Evolutionary conservation across 352 stramenopile genomes (phyloP), one percentile per base, ranked within the genome.

Genomic region (Phytophthora melonis): DNA sequence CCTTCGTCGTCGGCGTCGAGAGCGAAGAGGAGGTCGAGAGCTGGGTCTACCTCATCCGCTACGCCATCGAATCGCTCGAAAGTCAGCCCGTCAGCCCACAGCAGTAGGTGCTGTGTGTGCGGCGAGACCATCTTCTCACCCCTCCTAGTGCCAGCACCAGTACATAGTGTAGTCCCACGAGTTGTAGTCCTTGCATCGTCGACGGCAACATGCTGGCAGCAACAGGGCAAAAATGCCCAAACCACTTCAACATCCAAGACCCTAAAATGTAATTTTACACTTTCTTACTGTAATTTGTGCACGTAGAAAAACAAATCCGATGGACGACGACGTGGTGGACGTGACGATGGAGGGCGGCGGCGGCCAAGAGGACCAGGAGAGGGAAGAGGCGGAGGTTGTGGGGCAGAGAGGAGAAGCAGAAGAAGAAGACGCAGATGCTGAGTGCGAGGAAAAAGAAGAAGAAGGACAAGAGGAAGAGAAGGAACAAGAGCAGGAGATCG

Each of bases 21-120:
- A 92, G 79, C 67, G 86, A 94, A 66, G 79, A 79, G 43, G 90
- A 95, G 62, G 86, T 97, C 8, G 83, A 90, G 45, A 83, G 90
- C 69, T 97, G 90, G 90, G 79, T 97, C 45, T 97, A 91, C 70
- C 88, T 97, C 86, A 85, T 95, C 53, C 84, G 85, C 13, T 97
- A 91, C 60, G 90, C 86, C 36, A 95, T 97, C 68, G 90, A 97
- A 69, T 93, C 88, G 10, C 81, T 95, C 55, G 87, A 96, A 72
- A 91, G 87, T 53, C 70, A 91, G 59, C 59, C 58, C 9, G 45
- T 54, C 23, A 66, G 39, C 25, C 19, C 32, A 18, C 71, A 63
- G 53, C 58, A 62, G 30, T 64, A 70, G 56, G 43, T 13, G 18
- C 5, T 21, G 36, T 45, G 36, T 13, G 36, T 13, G 13, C 36